Evolutionary conservation across 2,329 filamentous ascomycete species (phyloP).

Genomic region (Magnaporthales sp.): DNA sequence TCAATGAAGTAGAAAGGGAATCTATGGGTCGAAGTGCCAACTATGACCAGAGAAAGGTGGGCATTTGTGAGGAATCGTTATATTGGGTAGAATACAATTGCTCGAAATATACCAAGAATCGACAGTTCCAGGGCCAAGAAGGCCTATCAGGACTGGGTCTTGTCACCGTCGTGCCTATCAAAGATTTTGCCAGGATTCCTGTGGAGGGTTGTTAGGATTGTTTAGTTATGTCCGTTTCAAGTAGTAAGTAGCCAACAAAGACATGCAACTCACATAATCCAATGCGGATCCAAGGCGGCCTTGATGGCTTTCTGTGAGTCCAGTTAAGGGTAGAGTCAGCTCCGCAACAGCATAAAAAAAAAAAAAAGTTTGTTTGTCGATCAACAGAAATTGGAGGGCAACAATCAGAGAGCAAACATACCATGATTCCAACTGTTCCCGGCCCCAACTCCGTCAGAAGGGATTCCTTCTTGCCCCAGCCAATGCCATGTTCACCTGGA

Average conservation of each 20-base stretch:
- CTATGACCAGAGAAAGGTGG: background rate
- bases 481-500: conserved; percentile 67
- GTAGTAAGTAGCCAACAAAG: background rate
- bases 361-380: background rate
- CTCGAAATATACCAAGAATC: background rate
- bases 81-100: background rate
- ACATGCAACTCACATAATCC: conserved; percentile 53
- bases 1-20: no score
- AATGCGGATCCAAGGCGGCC: conserved; percentile 70
- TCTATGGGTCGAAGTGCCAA: no score
- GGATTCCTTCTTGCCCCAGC: conserved; percentile 77
- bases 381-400: background rate
- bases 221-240: background rate
- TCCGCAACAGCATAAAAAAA: background rate
- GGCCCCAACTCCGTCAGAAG: conserved; percentile 70
- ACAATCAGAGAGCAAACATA: conserved; percentile 9
- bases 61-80: background rate
- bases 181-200: conserved; percentile 85
- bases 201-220: background rate
- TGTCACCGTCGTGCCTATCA: conserved; percentile 37
- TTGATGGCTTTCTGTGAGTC: conserved; percentile 56
- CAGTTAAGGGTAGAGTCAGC: background rate
- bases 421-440: conserved; percentile 76
- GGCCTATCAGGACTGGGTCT: background rate
- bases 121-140: background rate